Evolutionary conservation across 108 stramenopile species (phyloP).

Genomic region (Schizochytrium sp.): DNA sequence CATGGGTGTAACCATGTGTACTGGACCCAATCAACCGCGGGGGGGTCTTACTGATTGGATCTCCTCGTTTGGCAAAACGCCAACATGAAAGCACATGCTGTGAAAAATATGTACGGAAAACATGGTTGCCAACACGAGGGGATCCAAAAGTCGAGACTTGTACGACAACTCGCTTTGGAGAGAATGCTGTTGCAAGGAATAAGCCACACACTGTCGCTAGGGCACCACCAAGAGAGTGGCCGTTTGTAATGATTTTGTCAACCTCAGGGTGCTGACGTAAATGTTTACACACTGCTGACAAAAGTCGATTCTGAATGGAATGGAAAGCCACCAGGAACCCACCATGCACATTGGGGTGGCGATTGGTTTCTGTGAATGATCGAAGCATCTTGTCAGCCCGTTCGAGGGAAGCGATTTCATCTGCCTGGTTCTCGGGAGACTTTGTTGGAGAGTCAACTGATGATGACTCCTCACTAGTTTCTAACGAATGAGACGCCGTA

Average conservation of each 20-base stretch:
- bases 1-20: constrained; percentile 27
- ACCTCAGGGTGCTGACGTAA: neutral
- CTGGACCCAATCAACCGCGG: neutral
- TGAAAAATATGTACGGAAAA: constrained; percentile 8
- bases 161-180: neutral
- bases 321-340: constrained; percentile 20
- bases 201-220: neutral
- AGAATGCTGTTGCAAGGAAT: neutral
- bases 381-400: neutral
- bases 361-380: neutral
- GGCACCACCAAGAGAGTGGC: constrained; percentile 12
- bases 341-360: neutral
- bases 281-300: neutral
- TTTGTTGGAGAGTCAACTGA: neutral
- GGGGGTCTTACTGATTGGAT: constrained; percentile 36
- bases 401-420: neutral
- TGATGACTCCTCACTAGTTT: neutral
- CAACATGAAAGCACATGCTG: constrained; percentile 19
- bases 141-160: constrained; percentile 54
- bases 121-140: constrained; percentile 28
- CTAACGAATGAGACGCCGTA: neutral
- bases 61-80: constrained; percentile 37
- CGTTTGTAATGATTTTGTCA: neutral
- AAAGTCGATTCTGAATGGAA: neutral
- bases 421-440: neutral